phyloP scores from a whole-genome alignment of 352 stramenopile genomes.

The Pythium insidiosum region DNA sequence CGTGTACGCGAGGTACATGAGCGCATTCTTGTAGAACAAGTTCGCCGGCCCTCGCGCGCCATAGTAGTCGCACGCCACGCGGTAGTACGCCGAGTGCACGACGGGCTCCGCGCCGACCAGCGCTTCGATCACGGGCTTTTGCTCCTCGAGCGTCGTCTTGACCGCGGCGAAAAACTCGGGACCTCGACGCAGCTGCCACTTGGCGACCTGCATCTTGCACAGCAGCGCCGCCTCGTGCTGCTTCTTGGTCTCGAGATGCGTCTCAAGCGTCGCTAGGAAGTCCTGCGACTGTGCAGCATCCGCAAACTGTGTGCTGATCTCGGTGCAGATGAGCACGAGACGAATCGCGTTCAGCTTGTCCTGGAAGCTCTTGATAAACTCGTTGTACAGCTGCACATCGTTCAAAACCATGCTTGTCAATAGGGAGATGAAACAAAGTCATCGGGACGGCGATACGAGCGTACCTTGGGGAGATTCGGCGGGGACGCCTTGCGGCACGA shows the following conservation, averaged over 20 bases:
- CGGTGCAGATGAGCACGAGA: constrained; percentile 88
- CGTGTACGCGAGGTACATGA: constrained; percentile 96
- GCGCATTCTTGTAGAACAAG: constrained; percentile 94
- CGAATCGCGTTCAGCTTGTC: constrained; percentile 95
- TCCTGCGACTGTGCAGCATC: constrained; percentile 58
- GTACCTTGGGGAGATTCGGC: constrained; percentile 37
- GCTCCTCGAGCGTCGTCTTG: constrained; percentile 61
- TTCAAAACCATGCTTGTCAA: neutral
- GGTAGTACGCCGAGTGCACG: constrained; percentile 92
- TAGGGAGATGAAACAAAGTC: too few species aligned
- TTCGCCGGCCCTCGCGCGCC: constrained; percentile 86
- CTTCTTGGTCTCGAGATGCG: constrained; percentile 51
- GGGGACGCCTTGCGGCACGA: constrained; percentile 49
- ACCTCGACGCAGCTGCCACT: constrained; percentile 62
- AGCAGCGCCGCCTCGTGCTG: constrained; percentile 60
- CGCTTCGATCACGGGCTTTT: constrained; percentile 69
- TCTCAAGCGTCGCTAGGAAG: constrained; percentile 61
- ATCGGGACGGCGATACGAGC: too few species aligned
- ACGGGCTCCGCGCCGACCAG: constrained; percentile 84
- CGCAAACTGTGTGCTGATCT: constrained; percentile 75
- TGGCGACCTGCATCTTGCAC: constrained; percentile 70
- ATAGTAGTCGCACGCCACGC: constrained; percentile 92
- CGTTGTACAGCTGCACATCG: constrained; percentile 77
- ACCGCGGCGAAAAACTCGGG: constrained; percentile 44
- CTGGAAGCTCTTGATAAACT: constrained; percentile 93